A percentile compares a stretch with the other conserved stretches of the same genome.
These are phyloP conservation scores for Globisporangium sylvaticum DNA, from an alignment of 352 stramenopile species.

Conservation along the genomic window DNA sequence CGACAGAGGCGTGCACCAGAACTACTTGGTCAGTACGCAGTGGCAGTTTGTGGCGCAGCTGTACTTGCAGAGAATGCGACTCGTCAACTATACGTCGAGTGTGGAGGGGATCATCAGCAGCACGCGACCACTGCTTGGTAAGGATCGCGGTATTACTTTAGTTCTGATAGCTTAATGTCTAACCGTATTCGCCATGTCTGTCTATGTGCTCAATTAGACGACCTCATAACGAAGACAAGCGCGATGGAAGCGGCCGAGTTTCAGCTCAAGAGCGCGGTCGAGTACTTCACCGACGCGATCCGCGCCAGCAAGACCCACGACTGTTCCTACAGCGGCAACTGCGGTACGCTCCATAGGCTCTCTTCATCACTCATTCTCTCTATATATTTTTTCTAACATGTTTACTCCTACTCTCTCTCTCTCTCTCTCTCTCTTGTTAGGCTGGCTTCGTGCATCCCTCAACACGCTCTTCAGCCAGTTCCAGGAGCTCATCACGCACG, in stretches of 20 bases:
- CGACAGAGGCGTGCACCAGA: slow-evolving; percentile 37
- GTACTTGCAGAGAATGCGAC: slow-evolving; percentile 38
- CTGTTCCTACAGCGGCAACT: slow-evolving; percentile 55
- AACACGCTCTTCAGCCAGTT: slow-evolving; percentile 47
- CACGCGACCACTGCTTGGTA: slow-evolving; percentile 36
- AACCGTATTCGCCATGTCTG: not conserved
- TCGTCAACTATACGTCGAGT: slow-evolving; percentile 29
- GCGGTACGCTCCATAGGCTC: slow-evolving; percentile 27
- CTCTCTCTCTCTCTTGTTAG: slow-evolving; percentile 14
- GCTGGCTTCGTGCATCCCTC: slow-evolving; percentile 38
- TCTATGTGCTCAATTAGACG: slow-evolving; percentile 15
- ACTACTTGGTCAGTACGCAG: slow-evolving; percentile 34
- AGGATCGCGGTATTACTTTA: not conserved
- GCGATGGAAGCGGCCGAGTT: slow-evolving; percentile 60
- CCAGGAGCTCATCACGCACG: slow-evolving; percentile 35
- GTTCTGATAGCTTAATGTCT: not conserved
- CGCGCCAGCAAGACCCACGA: slow-evolving; percentile 51
- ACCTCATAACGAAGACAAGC: slow-evolving; percentile 32
- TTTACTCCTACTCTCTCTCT: not conserved
- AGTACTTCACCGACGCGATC: slow-evolving; percentile 54
- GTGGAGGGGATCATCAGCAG: slow-evolving; percentile 30
- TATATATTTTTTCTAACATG: not conserved
- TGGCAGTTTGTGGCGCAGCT: slow-evolving; percentile 46
- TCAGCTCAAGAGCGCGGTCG: slow-evolving; percentile 44
- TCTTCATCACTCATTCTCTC: not conserved